These are phyloP conservation scores for Inonotus obliquus DNA, from an alignment of 1,284 basidiomycete genomes.

Conservation along the genomic window DNA sequence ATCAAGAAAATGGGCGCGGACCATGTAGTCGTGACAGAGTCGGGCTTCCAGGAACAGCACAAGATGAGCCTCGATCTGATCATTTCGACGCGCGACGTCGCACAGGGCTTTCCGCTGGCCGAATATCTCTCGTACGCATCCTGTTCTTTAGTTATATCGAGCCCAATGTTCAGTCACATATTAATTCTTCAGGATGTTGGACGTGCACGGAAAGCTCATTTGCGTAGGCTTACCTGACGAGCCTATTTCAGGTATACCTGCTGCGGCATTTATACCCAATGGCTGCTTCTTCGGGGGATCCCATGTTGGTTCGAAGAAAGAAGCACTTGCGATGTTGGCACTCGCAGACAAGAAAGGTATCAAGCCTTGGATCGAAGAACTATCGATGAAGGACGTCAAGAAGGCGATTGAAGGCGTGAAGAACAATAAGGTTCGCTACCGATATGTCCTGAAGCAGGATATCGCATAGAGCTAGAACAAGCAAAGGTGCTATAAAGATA, in stretches of 20 bases:
- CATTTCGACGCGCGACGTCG: slow-evolving; percentile 36
- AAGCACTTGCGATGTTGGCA: slow-evolving; percentile 15
- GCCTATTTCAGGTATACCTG: background rate
- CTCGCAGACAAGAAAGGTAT: slow-evolving; percentile 36
- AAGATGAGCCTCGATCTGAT: slow-evolving; percentile 38
- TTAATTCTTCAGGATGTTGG: slow-evolving; percentile 12
- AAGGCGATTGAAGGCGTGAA: slow-evolving; percentile 51
- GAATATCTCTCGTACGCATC: slow-evolving; percentile 33
- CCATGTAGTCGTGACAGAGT: slow-evolving; percentile 33
- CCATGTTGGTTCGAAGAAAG: slow-evolving; percentile 16
- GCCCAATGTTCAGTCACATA: slow-evolving; percentile 22
- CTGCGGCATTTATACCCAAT: background rate
- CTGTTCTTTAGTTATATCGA: slow-evolving; percentile 30
- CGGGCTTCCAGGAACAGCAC: slow-evolving; percentile 33
- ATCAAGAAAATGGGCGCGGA: slow-evolving; percentile 44
- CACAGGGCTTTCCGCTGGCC: slow-evolving; percentile 22
- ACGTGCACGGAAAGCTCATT: slow-evolving; percentile 17
- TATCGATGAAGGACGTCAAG: slow-evolving; percentile 54
- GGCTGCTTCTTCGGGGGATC: slow-evolving; percentile 16
- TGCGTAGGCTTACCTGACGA: slow-evolving; percentile 15
- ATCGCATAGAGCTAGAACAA: slow-evolving; percentile 1
- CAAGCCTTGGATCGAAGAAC: slow-evolving; percentile 40
- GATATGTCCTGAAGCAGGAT: slow-evolving; percentile 43
- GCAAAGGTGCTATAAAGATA: too few relatives aligned
- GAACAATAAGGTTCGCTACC: slow-evolving; percentile 49